A percentile compares a stretch with the other conserved stretches of the same genome.
Evolutionary conservation across 805 yeast genomes (phyloP).

Genomic region (Cyberlindnera mycetangii): DNA sequence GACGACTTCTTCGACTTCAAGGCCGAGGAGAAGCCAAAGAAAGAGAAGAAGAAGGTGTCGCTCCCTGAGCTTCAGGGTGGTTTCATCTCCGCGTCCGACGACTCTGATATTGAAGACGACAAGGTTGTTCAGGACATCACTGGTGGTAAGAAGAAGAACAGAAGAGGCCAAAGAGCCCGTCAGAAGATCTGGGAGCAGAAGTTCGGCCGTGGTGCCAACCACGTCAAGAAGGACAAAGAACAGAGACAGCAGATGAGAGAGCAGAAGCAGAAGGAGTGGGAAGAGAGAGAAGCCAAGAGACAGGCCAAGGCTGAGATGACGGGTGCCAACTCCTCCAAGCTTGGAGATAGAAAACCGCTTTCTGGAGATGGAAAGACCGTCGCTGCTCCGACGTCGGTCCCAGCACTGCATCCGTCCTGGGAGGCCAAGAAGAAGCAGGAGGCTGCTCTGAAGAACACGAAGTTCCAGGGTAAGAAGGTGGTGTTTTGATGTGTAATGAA

Average conservation of each 20-base stretch:
- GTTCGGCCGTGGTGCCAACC: conserved; percentile 81
- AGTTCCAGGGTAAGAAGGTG: conserved; percentile 83
- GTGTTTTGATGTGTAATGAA: conserved; percentile 48
- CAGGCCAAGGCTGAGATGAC: conserved; percentile 39
- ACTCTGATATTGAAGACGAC: conserved; percentile 62
- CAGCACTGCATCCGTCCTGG: conserved; percentile 92
- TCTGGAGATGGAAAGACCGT: conserved; percentile 14
- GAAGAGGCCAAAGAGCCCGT: conserved; percentile 97
- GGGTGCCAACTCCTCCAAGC: conserved; percentile 39
- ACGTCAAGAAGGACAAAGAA: conserved; percentile 64
- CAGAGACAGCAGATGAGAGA: conserved; percentile 54
- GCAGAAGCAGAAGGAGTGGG: conserved; percentile 60
- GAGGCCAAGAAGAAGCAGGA: conserved; percentile 78
- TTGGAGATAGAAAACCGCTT: conserved; percentile 33
- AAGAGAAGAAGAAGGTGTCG: conserved; percentile 35
- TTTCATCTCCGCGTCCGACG: conserved; percentile 76
- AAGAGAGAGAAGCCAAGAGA: conserved; percentile 69
- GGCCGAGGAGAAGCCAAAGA: conserved; percentile 32
- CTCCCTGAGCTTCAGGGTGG: conserved; percentile 78
- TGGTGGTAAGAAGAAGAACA: conserved; percentile 63
- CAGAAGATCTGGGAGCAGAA: conserved; percentile 95
- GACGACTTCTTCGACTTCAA: conserved; percentile 40
- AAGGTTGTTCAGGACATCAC: conserved; percentile 50
- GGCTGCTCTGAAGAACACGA: conserved; percentile 58
- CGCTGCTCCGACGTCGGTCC: conserved; percentile 6